These are phyloP conservation scores for Brettanomyces custersianus DNA, from an alignment of 805 yeast species.

Conservation along the genomic window DNA sequence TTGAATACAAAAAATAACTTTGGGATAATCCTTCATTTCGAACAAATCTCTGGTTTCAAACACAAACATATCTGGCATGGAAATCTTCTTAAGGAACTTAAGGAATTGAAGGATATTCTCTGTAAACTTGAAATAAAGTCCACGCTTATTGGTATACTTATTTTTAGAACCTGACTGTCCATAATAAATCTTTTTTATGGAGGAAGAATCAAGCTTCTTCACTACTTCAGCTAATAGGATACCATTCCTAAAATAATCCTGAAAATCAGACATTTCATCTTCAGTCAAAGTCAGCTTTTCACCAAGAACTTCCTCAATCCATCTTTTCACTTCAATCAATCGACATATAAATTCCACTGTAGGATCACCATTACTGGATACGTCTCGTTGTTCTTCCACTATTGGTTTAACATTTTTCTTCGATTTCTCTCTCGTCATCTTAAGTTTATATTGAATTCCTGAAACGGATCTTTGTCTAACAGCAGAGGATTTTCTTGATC, in stretches of 20 bases:
- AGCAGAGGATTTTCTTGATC: slow-evolving; percentile 3
- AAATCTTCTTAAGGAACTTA: slow-evolving; percentile 54
- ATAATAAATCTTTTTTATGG: slow-evolving; percentile 48
- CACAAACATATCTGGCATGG: slow-evolving; percentile 78
- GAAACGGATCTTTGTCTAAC: slow-evolving; percentile 11
- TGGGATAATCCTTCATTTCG: slow-evolving; percentile 86
- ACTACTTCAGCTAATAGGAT: slow-evolving; percentile 76
- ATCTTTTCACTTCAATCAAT: slow-evolving; percentile 38
- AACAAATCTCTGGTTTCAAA: slow-evolving; percentile 91
- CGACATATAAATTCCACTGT: slow-evolving; percentile 40
- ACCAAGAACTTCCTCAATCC: slow-evolving; percentile 33
- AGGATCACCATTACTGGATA: not conserved
- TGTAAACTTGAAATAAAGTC: slow-evolving; percentile 77
- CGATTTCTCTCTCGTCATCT: slow-evolving; percentile 9
- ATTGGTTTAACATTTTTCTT: not conserved
- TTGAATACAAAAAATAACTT: slow-evolving; percentile 87
- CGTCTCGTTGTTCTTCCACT: not conserved
- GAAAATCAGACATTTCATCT: slow-evolving; percentile 37
- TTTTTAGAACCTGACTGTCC: slow-evolving; percentile 21
- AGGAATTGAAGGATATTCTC: slow-evolving; percentile 87
- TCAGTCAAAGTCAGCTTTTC: slow-evolving; percentile 20
- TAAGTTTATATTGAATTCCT: slow-evolving; percentile 10
- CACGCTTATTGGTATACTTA: slow-evolving; percentile 22
- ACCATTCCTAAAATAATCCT: slow-evolving; percentile 73
- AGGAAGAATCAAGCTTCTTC: slow-evolving; percentile 57